Conservation (phyloP, 768 basidiomycete species). For the Pholiota conissans region DNA sequence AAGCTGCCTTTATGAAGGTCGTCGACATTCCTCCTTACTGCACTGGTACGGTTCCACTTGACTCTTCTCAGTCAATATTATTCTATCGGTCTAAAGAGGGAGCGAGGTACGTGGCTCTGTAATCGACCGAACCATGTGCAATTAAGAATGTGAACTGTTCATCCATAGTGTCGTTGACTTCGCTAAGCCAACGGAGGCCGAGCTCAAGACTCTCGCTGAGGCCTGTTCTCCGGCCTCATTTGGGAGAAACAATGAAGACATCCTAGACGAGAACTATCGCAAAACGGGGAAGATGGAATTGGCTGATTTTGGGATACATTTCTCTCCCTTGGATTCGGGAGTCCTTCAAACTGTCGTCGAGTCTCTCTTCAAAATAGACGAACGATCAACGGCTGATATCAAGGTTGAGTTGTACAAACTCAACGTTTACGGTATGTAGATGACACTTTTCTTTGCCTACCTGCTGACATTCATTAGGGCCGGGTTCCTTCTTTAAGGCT, state of each 20-base stretch:
- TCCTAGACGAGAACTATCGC: not conserved
- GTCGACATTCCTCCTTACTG: not conserved
- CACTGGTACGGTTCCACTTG: not conserved
- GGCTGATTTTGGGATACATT: not conserved
- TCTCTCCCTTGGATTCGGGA: not conserved
- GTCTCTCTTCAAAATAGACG: not conserved
- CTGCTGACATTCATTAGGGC: slow-evolving; percentile 17
- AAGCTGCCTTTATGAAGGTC: no score
- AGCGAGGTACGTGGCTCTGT: not conserved
- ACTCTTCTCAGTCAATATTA: not conserved
- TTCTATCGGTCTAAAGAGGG: not conserved
- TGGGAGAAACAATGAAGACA: not conserved
- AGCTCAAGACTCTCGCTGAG: not conserved
- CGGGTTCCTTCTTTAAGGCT: slow-evolving; percentile 43
- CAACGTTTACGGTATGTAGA: not conserved
- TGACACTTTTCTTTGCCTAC: not conserved
- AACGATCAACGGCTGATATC: not conserved
- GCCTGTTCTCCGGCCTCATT: not conserved
- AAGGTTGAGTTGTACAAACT: not conserved
- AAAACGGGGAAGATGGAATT: not conserved
- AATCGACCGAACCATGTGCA: no score
- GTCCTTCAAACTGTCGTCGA: not conserved
- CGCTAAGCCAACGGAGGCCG: not conserved
- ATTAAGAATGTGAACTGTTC: no score
- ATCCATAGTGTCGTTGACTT: not conserved